These are phyloP conservation scores for Wickerhamomyces sp. DNA, from an alignment of 1,139 yeast species.

Conservation along the genomic window DNA sequence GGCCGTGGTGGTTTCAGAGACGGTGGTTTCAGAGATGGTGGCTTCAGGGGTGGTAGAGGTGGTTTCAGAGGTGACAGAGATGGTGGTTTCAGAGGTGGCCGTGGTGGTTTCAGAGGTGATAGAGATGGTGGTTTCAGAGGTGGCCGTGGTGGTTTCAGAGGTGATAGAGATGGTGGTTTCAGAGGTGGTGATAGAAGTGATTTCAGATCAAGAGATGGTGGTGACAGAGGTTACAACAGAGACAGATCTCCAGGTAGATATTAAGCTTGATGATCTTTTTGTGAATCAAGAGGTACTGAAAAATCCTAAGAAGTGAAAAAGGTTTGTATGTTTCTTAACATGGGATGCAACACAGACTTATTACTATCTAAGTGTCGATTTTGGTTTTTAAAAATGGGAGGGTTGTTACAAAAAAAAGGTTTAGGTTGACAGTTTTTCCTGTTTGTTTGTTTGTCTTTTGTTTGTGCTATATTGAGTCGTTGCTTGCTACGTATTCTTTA, in stretches of 20 bases:
- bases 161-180: constrained; percentile 28
- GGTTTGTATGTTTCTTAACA: no score
- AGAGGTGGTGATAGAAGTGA: constrained; percentile 26
- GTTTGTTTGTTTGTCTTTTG: not conserved
- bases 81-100: constrained; percentile 46
- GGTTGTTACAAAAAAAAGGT: not conserved
- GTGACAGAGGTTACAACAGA: constrained; percentile 36
- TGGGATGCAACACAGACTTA: no score
- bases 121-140: constrained; percentile 26
- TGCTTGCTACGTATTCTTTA: not conserved
- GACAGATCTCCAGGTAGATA: constrained; percentile 60
- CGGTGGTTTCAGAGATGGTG: constrained; percentile 33
- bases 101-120: constrained; percentile 34
- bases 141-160: constrained; percentile 23
- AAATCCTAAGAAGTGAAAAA: no score
- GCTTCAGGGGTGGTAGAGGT: constrained; percentile 38
- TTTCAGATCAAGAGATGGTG: constrained; percentile 26
- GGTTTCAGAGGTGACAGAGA: constrained; percentile 33
- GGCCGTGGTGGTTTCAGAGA: constrained; percentile 34
- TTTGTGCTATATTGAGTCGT: not conserved
- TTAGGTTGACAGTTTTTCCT: not conserved
- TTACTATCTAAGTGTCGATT: no score
- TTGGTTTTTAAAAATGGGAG: not conserved
- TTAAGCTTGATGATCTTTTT: constrained; percentile 20
- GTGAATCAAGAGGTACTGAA: not conserved